phyloP scores from a whole-genome alignment of 176 grass and related monocot genomes.

The Oropetium thomaeum region DNA sequence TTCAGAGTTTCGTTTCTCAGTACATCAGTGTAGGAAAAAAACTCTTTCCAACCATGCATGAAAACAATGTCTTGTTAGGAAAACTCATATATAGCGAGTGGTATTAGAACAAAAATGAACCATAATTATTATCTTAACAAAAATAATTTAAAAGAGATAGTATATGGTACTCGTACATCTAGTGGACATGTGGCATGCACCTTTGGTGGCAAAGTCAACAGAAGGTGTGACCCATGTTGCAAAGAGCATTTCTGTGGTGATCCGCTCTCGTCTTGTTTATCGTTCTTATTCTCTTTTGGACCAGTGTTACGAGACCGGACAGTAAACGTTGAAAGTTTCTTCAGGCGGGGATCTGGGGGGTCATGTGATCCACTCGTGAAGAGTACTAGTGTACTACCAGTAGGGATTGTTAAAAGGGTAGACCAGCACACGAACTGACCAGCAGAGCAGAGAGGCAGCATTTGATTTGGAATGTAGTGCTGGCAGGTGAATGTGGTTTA shows the following conservation, averaged over 20 bases:
- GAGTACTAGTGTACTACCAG: no score
- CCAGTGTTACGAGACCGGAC: not conserved
- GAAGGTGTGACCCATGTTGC: slow-evolving; percentile 34
- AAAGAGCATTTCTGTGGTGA: slow-evolving; percentile 17
- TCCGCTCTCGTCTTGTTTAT: slow-evolving; percentile 17
- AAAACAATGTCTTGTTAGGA: not conserved
- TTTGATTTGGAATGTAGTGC: slow-evolving; percentile 22
- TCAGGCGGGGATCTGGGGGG: not conserved
- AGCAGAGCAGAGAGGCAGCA: not conserved
- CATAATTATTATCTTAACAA: no score
- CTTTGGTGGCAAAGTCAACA: slow-evolving; percentile 43
- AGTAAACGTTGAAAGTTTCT: slow-evolving; percentile 33
- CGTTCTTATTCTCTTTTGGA: slow-evolving; percentile 29
- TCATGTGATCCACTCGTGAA: slow-evolving; percentile 33
- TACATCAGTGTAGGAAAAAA: not conserved
- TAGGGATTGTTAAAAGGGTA: slow-evolving; percentile 20
- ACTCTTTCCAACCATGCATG: not conserved
- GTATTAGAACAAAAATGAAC: no score
- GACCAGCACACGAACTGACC: not conserved
- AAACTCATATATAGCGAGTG: no score
- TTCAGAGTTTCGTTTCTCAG: not conserved
- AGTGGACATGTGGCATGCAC: slow-evolving; percentile 19
- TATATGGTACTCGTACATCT: no score
- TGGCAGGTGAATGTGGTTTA: slow-evolving; percentile 36
- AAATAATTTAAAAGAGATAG: no score